Evolutionary conservation across 805 yeast species (phyloP).

Genomic region (Wickerhamiella allomyrinae): DNA sequence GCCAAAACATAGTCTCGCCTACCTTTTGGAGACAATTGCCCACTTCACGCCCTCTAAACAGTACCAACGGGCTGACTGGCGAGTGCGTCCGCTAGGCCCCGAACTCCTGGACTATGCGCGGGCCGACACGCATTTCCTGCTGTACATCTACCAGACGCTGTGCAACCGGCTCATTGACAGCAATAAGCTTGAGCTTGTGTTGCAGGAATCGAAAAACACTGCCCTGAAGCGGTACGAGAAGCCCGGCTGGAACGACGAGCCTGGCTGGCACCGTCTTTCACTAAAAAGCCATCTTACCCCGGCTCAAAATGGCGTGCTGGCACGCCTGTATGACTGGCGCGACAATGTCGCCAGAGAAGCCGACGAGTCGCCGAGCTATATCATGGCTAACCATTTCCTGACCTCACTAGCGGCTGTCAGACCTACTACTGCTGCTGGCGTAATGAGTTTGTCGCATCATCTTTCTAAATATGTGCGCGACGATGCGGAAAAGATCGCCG

Average conservation of each 20-base stretch:
- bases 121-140: slow-evolving; percentile 85
- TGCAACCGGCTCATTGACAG: slow-evolving; percentile 44
- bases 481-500: slow-evolving; percentile 43
- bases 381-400: slow-evolving; percentile 71
- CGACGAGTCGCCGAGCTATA: slow-evolving; percentile 73
- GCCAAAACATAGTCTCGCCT: slow-evolving; percentile 74
- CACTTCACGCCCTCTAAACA: slow-evolving; percentile 80
- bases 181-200: slow-evolving; percentile 34
- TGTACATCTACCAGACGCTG: slow-evolving; percentile 65
- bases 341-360: slow-evolving; percentile 55
- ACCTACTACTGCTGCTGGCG: slow-evolving; percentile 47
- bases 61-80: slow-evolving; percentile 95
- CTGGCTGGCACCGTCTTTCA: slow-evolving; percentile 52
- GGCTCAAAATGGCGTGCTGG: slow-evolving; percentile 37
- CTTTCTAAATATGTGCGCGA: slow-evolving; percentile 44
- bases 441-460: slow-evolving; percentile 22
- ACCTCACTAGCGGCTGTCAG: slow-evolving; percentile 42
- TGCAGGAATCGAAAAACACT: slow-evolving; percentile 62
- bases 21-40: slow-evolving; percentile 64
- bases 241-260: slow-evolving; percentile 45
- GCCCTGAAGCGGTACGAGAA: slow-evolving; percentile 74
- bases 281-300: slow-evolving; percentile 49
- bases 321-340: slow-evolving; percentile 65
- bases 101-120: slow-evolving; percentile 79
- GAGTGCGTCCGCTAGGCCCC: slow-evolving; percentile 65